Conservation (phyloP, 106 monocot genomes). For the Cymbidium sinense region DNA sequence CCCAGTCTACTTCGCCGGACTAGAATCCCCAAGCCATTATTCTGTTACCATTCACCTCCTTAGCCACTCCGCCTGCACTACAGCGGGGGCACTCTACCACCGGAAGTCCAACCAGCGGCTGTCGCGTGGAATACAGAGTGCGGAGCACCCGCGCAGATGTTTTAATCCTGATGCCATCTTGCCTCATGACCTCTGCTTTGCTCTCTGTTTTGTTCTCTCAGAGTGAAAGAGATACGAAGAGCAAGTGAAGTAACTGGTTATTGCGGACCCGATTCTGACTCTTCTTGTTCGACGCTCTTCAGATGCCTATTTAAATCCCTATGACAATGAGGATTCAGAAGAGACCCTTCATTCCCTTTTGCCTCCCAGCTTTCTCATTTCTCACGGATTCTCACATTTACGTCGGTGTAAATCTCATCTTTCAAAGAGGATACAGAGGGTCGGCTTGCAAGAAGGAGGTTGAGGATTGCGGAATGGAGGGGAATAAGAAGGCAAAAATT, state of each 20-base stretch:
- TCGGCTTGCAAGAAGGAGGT: conserved; percentile 13
- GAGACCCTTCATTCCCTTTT: conserved; percentile 27
- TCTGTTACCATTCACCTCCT: background rate
- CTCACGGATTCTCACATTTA: background rate
- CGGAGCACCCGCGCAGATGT: too few relatives aligned
- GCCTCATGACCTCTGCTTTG: background rate
- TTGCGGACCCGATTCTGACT: conserved; percentile 7
- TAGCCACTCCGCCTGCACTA: background rate
- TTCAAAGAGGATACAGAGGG: conserved; percentile 23
- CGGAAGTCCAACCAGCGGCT: background rate
- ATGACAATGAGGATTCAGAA: conserved; percentile 38
- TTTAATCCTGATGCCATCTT: background rate
- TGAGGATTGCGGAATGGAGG: conserved; percentile 20
- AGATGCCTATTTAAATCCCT: conserved; percentile 53
- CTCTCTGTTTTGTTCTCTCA: background rate
- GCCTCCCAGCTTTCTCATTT: conserved; percentile 8
- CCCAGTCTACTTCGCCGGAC: too few relatives aligned
- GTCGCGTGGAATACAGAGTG: background rate
- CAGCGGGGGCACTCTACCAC: background rate
- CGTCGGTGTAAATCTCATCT: background rate
- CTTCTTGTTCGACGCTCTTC: conserved; percentile 6
- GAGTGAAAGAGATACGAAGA: background rate
- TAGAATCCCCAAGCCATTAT: background rate
- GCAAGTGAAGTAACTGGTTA: background rate
- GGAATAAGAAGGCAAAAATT: conserved; percentile 16